phyloP scores from a whole-genome alignment of 78 protist genomes.

The Monosiga brevicollis region DNA sequence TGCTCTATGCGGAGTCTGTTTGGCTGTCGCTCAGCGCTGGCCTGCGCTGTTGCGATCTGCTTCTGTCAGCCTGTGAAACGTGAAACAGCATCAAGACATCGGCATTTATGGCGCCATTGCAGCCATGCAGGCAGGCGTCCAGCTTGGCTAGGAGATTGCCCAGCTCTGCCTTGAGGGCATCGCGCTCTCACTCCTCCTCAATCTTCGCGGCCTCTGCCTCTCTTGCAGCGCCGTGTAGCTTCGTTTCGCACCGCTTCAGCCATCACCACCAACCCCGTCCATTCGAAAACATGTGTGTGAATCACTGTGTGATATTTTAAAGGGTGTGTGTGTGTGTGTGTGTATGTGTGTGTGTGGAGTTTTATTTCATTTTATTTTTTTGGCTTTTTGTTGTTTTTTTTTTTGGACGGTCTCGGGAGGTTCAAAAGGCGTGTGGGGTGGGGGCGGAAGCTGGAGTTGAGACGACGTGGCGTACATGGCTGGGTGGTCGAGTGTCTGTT shows the following conservation, averaged over 20 bases:
- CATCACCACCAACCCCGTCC: background rate
- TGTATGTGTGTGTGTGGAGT: background rate
- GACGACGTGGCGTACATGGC: background rate
- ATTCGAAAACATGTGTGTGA: background rate
- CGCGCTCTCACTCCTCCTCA: background rate
- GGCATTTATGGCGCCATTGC: no score
- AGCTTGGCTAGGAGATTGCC: no score
- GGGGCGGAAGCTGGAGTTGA: background rate
- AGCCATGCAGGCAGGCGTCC: no score
- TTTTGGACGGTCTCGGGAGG: no score
- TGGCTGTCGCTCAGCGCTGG: no score
- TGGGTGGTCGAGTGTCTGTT: background rate
- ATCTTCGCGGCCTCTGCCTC: background rate
- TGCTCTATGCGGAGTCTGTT: no score
- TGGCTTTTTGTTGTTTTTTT: no score
- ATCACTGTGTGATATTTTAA: no score
- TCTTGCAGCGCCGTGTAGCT: background rate
- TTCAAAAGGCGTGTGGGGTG: background rate
- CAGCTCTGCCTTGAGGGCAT: background rate
- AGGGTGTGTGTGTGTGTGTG: background rate
- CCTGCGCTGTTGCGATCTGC: no score
- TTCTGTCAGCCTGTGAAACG: no score
- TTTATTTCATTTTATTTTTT: background rate
- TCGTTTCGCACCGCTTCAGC: background rate
- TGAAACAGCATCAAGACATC: no score